These are phyloP conservation scores for Euptelea pleiosperma DNA, from an alignment of 164 flowering plant genomes.

Conservation along the genomic window DNA sequence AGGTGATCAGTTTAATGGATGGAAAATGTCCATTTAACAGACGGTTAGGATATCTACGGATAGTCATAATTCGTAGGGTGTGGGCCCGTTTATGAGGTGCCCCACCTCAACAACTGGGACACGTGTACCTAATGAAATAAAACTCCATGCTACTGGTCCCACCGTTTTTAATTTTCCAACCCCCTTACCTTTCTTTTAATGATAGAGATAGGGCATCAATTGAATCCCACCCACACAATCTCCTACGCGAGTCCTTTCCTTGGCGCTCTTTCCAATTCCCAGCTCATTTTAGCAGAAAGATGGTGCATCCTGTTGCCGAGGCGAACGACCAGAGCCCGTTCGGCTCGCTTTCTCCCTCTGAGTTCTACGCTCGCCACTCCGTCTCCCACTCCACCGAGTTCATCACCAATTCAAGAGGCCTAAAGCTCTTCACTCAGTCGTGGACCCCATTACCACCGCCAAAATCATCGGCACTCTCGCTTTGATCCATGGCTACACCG, in stretches of 20 bases:
- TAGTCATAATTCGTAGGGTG: too few species aligned
- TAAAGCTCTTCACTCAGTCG: conserved; percentile 83
- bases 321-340: conserved; percentile 71
- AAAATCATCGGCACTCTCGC: conserved; percentile 45
- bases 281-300: conserved; percentile 6
- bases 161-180: too few species aligned
- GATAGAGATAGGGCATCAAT: not conserved
- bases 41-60: too few species aligned
- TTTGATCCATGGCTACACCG: conserved; percentile 87
- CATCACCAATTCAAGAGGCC: conserved; percentile 66
- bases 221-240: not conserved
- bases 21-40: too few species aligned
- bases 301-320: conserved; percentile 73
- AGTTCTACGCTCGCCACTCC: conserved; percentile 74
- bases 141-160: too few species aligned
- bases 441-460: conserved; percentile 67
- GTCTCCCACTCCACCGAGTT: conserved; percentile 60
- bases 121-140: not conserved
- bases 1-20: too few species aligned
- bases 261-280: too few species aligned
- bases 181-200: not conserved
- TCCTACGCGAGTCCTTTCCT: too few species aligned
- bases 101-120: not conserved
- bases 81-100: not conserved
- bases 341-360: conserved; percentile 48